Evolutionary conservation across 176 grass and related monocot genomes (phyloP), one percentile per base, ranked within the genome.

Genomic region (Phoenix roebelenii): DNA sequence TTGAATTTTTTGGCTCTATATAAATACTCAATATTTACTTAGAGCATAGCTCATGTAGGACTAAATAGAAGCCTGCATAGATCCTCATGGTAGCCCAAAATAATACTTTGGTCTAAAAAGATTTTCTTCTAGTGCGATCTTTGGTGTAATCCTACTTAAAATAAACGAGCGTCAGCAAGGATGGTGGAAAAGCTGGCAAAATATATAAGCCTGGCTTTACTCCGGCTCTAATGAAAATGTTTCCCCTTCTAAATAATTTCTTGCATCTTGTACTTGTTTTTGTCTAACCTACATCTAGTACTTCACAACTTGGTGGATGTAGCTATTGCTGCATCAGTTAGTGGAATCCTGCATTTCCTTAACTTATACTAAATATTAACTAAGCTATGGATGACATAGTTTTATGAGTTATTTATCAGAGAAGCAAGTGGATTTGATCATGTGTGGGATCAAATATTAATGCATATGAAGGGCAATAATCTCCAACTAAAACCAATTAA

Each of bases 281-380:
- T 12, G 35, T 44, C 12, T 9, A 44, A 9, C 7, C 32, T 35
- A 9, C 32, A 35, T 65, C 22, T 4, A 3, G 49, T 51, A 61
- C 59, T 65, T 52, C 62, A 65, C 62, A 51, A 65, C 22, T 49
- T 51, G 52, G 62, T 65, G 62, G 62, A 25, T 15, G 62, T 51
- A 50, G 62, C 62, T 61, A 23, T 65, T 65, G 20, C 17, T 17
- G 62, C 49, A 22, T 51, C 49, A n/a, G 17, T 51, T 18, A 65
- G 62, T 65, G 62, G 62, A 25, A 20, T 49, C 51, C 22, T 9
- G 62, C 62, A n/a, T 51, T 16, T 50, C 49, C 49, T 26, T 25
- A 22, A 19, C 48, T 23, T 25, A 26, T 26, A 58, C 5, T 35
- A 35, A 35, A 35, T 9, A 35, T 35, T 35, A 35, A 7, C 5